Evolutionary conservation across 2,329 filamentous ascomycete genomes (phyloP).

Genomic region (Colletotrichum chrysophilum): DNA sequence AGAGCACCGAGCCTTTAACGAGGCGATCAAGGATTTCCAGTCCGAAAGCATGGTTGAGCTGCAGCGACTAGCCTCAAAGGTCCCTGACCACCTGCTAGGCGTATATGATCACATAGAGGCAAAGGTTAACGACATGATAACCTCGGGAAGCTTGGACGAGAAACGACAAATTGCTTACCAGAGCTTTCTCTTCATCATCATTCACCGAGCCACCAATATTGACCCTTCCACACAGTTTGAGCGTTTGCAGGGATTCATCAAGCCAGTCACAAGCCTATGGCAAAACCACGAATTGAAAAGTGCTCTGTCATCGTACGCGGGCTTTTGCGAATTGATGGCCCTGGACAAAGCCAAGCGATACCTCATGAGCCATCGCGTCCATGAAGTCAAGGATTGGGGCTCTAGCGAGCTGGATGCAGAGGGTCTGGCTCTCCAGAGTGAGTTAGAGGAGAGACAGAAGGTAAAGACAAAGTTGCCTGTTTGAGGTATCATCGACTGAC

Average conservation of each 20-base stretch:
- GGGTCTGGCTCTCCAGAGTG: slow-evolving; percentile 78
- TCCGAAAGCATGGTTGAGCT: slow-evolving; percentile 85
- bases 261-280: slow-evolving; percentile 85
- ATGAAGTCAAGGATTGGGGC: slow-evolving; percentile 84
- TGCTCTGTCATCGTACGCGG: slow-evolving; percentile 74
- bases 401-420: slow-evolving; percentile 77
- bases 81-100: slow-evolving; percentile 86
- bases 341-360: slow-evolving; percentile 84
- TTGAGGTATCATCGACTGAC: not conserved
- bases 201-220: slow-evolving; percentile 82
- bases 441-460: slow-evolving; percentile 78
- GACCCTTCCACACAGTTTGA: slow-evolving; percentile 73
- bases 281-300: slow-evolving; percentile 70
- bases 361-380: slow-evolving; percentile 73
- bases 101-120: slow-evolving; percentile 88
- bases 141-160: slow-evolving; percentile 76
- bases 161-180: slow-evolving; percentile 85
- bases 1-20: slow-evolving; percentile 76
- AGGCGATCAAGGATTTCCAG: slow-evolving; percentile 89
- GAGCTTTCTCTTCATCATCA: slow-evolving; percentile 92
- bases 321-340: slow-evolving; percentile 81
- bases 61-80: slow-evolving; percentile 85
- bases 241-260: slow-evolving; percentile 77
- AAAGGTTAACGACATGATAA: slow-evolving; percentile 81
- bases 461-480: slow-evolving; percentile 35